phyloP scores from a whole-genome alignment of 176 grass and related monocot genomes.

The Chrysopogon serrulatus region DNA sequence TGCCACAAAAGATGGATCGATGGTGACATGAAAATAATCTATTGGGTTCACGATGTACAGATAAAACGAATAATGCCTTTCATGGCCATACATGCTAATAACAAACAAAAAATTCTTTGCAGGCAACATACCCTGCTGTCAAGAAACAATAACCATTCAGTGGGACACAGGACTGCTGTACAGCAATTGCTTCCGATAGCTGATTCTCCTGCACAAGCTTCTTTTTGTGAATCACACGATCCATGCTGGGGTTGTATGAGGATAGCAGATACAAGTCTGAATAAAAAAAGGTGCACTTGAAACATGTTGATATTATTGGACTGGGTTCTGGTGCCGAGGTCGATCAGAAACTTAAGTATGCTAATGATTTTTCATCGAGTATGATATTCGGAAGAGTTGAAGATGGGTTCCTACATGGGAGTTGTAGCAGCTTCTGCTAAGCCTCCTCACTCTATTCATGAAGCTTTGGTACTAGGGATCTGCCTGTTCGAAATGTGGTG shows the following conservation, averaged over 20 bases:
- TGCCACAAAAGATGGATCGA: not conserved
- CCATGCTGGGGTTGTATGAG: slow-evolving; percentile 69
- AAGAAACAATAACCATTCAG: no score
- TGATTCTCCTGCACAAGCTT: not conserved
- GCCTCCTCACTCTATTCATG: slow-evolving; percentile 37
- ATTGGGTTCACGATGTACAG: not conserved
- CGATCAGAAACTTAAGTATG: slow-evolving; percentile 72
- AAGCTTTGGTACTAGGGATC: not conserved
- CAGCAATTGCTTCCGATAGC: slow-evolving; percentile 70
- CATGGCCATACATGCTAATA: no score
- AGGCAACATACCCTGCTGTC: no score
- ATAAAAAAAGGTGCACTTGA: slow-evolving; percentile 68
- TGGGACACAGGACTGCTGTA: slow-evolving; percentile 45
- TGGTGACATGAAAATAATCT: not conserved
- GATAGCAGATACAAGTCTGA: slow-evolving; percentile 94
- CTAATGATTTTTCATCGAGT: slow-evolving; percentile 62
- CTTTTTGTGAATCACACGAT: slow-evolving; percentile 36
- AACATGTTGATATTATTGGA: slow-evolving; percentile 69
- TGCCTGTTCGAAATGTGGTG: not conserved
- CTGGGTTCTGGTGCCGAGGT: slow-evolving; percentile 60
- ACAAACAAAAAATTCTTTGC: no score
- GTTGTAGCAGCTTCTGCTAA: slow-evolving; percentile 92
- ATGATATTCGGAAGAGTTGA: slow-evolving; percentile 91
- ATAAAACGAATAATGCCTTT: no score
- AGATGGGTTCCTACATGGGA: slow-evolving; percentile 93